A percentile compares a stretch with the other conserved stretches of the same genome.
These are phyloP conservation scores for Wilcoxina mikolae DNA, from an alignment of 495 filamentous ascomycete genomes.

Conservation along the genomic window DNA sequence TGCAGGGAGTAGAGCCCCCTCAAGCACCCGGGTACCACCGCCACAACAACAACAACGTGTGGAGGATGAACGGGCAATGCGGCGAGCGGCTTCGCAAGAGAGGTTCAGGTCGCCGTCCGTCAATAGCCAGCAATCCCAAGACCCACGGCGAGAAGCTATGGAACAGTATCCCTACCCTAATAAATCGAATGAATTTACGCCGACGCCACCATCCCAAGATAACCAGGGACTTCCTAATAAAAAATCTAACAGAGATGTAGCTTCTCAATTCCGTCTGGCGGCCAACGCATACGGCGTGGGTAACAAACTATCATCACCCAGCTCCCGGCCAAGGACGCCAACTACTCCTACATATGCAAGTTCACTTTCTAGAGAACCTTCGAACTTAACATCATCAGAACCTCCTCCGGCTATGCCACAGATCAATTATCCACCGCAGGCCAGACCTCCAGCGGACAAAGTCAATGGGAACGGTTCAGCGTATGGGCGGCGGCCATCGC, in stretches of 20 bases:
- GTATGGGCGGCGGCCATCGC: slow-evolving; percentile 7
- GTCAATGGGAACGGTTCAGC: slow-evolving; percentile 4
- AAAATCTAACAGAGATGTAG: slow-evolving; percentile 36
- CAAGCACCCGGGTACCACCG: slow-evolving; percentile 12
- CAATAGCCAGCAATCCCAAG: slow-evolving; percentile 17
- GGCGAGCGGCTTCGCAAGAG: slow-evolving; percentile 22
- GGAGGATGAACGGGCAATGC: slow-evolving; percentile 15
- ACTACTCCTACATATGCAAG: slow-evolving; percentile 16
- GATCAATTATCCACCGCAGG: slow-evolving; percentile 16
- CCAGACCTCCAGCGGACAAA: slow-evolving; percentile 8
- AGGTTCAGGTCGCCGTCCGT: slow-evolving; percentile 21
- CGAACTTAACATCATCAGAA: neutral
- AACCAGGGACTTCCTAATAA: slow-evolving; percentile 5
- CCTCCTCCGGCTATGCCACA: slow-evolving; percentile 10
- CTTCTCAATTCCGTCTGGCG: slow-evolving; percentile 66
- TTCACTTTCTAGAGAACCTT: neutral
- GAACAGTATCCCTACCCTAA: slow-evolving; percentile 21
- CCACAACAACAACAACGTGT: too few relatives aligned
- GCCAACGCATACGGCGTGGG: slow-evolving; percentile 57
- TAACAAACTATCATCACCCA: slow-evolving; percentile 12
- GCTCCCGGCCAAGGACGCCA: slow-evolving; percentile 20
- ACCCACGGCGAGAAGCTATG: slow-evolving; percentile 12
- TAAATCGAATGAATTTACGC: slow-evolving; percentile 8
- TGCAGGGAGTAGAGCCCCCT: slow-evolving; percentile 13
- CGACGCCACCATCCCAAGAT: slow-evolving; percentile 1